Conservation (phyloP, 805 yeast genomes). For the Sugiyamaella valdiviana region DNA sequence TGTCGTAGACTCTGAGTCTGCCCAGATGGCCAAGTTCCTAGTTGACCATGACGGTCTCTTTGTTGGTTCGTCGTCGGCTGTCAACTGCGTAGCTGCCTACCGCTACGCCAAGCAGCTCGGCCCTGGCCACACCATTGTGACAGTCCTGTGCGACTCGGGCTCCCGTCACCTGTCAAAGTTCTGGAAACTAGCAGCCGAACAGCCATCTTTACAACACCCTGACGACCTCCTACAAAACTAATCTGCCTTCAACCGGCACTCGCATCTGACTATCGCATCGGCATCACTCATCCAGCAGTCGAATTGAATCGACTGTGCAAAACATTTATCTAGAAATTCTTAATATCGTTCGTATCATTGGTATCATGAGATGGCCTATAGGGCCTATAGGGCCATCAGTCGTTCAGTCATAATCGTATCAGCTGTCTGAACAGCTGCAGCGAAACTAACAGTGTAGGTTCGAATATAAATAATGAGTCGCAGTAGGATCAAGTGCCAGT, state of each 20-base stretch:
- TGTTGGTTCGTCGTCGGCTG: conserved; percentile 89
- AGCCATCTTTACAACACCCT: background rate
- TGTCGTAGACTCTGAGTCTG: conserved; percentile 74
- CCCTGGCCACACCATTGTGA: conserved; percentile 66
- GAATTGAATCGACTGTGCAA: too few species aligned
- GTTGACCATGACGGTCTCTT: conserved; percentile 83
- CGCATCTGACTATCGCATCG: background rate
- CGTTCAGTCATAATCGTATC: too few species aligned
- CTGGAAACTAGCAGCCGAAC: conserved; percentile 49
- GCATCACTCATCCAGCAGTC: background rate
- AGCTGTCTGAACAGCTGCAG: too few species aligned
- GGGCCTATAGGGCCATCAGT: too few species aligned
- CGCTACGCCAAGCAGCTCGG: conserved; percentile 45
- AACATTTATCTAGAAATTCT: too few species aligned
- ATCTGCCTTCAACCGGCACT: too few species aligned
- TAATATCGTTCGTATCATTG: too few species aligned
- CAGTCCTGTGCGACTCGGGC: conserved; percentile 91
- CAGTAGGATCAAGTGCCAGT: too few species aligned
- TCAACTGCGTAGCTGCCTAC: conserved; percentile 86
- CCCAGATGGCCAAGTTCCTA: conserved; percentile 79
- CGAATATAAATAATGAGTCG: too few species aligned
- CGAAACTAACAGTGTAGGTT: too few species aligned
- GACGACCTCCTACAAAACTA: too few species aligned
- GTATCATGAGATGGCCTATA: too few species aligned
- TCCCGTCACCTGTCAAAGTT: conserved; percentile 84